Base-by-base conservation (phyloP, 1,139 yeast species). In the Geotrichum fermentans region DNA sequence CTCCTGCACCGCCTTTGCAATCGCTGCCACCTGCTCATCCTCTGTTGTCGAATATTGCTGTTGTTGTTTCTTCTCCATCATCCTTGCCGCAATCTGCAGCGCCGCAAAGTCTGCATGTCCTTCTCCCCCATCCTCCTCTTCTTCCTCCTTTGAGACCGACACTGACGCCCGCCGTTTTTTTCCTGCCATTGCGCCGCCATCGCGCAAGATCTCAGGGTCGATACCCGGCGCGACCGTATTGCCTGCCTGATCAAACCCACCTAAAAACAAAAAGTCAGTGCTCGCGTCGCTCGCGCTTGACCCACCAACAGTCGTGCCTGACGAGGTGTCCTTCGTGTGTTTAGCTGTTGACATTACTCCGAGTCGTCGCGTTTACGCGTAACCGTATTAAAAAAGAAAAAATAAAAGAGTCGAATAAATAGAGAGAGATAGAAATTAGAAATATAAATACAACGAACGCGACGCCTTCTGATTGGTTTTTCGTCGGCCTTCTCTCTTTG, bases 161-260 rank as follows among this genome's bases (percentile, higher is more conserved):
- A n/a, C 10, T 7, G 34, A 32, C 34, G 34, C 16, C 17, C 14
- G 17, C 4, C 17, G 8, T n/a, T 32, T 32, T 4, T n/a, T n/a
- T 7, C 34, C 10, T 10, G 16, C 34, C 17, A 7, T 32, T 11
- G 21, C 43, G 24, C 43, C 48, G 38, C 55, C 61, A 32, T 58
- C 60, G 39, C 60, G 52, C 14, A 58, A 60, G 47, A 63, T 63
- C 43, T 61, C 66, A 16, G 67, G 67, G 47, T 63, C 67, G 41
- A 63, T 63, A 30, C 65, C 66, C 2, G 63, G 56, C 5, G 61
- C 61, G 6, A 49, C 40, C 17, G 50, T 29, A 11, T 35, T 29
- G 14, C 47, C 49, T 13, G 43, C 29, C 29, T 44, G 48, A 16
- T 44, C 48, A 39, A 44, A 44, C 29, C 30, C 30, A 20, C 41